These are phyloP conservation scores for Flaveria floridana DNA, from an alignment of 140 eudicot genomes.

Conservation along the genomic window DNA sequence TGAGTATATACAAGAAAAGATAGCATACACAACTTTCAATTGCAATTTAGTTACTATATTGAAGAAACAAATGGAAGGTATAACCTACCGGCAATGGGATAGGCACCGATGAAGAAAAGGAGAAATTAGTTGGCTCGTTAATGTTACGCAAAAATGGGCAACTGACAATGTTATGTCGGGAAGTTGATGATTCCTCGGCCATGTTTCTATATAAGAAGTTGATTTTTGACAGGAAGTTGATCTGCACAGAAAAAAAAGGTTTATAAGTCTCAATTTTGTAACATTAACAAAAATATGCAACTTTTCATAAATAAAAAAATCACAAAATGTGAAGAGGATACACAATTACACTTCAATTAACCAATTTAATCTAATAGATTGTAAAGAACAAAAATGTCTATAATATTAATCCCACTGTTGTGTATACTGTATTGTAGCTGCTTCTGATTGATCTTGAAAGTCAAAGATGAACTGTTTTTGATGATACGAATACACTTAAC, in stretches of 20 bases:
- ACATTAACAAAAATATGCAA: background rate
- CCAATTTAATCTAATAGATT: conserved; percentile 6
- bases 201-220: conserved; percentile 45
- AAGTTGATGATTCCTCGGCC: conserved; percentile 44
- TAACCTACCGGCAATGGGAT: conserved; percentile 68
- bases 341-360: conserved; percentile 5
- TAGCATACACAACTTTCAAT: no score
- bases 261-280: background rate
- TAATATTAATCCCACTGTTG: background rate
- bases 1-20: no score
- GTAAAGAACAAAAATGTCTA: conserved; percentile 2
- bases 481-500: background rate
- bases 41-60: background rate
- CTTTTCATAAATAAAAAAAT: conserved; percentile 1
- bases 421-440: conserved; percentile 19
- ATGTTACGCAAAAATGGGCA: conserved; percentile 90
- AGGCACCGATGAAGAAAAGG: conserved; percentile 58
- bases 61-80: conserved; percentile 11
- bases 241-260: conserved; percentile 40
- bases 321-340: conserved; percentile 10
- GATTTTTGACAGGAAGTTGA: conserved; percentile 34
- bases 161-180: conserved; percentile 47
- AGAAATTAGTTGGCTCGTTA: conserved; percentile 81
- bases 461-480: conserved; percentile 13
- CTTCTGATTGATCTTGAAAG: background rate